phyloP scores from a whole-genome alignment of 305 asterid genomes.

The Fraxinus greggii region DNA sequence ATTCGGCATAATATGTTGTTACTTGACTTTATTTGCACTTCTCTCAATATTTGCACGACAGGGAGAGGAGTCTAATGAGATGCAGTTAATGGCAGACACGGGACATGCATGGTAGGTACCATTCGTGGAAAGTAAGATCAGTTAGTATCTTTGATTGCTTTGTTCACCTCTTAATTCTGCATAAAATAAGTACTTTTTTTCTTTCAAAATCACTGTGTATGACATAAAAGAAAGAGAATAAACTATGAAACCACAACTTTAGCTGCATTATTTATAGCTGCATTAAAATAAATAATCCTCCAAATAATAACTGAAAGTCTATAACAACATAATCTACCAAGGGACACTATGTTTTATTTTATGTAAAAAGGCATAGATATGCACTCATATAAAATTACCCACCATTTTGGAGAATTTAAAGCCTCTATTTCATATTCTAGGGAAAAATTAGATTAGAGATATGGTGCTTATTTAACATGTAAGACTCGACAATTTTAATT shows the following conservation, averaged over 20 bases:
- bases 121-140: slow-evolving; percentile 46
- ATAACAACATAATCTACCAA: slow-evolving; percentile 59
- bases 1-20: background rate
- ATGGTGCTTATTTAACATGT: background rate
- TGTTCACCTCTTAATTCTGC: slow-evolving; percentile 29
- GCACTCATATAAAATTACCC: slow-evolving; percentile 45
- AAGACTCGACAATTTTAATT: background rate
- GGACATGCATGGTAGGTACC: slow-evolving; percentile 72
- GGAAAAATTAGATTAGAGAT: background rate
- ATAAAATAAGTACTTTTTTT: slow-evolving; percentile 19
- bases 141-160: slow-evolving; percentile 54
- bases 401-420: slow-evolving; percentile 24
- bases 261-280: slow-evolving; percentile 32
- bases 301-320: slow-evolving; percentile 46
- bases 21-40: slow-evolving; percentile 20
- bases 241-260: slow-evolving; percentile 45
- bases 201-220: slow-evolving; percentile 21
- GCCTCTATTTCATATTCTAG: background rate
- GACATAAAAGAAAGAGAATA: slow-evolving; percentile 35
- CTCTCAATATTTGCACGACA: slow-evolving; percentile 25
- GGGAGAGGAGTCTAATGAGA: slow-evolving; percentile 40
- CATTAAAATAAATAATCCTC: slow-evolving; percentile 48
- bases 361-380: slow-evolving; percentile 26
- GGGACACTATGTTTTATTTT: slow-evolving; percentile 39
- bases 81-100: slow-evolving; percentile 67